These are phyloP conservation scores for Macrophomina phaseolina DNA, from an alignment of 2,329 filamentous ascomycete genomes.

Conservation along the genomic window DNA sequence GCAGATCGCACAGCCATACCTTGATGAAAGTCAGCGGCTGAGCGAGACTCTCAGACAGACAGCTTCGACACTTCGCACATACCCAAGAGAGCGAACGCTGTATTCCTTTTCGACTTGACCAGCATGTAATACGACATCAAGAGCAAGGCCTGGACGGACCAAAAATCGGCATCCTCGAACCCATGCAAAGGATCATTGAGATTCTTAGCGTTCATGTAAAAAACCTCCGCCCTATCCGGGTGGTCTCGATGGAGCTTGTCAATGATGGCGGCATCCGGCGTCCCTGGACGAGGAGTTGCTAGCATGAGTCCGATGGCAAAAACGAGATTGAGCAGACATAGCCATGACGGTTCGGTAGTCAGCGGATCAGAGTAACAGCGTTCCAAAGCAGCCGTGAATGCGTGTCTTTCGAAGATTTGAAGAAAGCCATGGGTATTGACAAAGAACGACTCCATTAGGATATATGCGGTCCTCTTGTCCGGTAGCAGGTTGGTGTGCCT, in stretches of 20 bases:
- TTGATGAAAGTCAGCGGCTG: slow-evolving; percentile 35
- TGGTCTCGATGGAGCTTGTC: slow-evolving; percentile 56
- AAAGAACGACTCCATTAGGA: slow-evolving; percentile 66
- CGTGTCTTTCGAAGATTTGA: slow-evolving; percentile 62
- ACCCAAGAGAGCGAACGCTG: slow-evolving; percentile 68
- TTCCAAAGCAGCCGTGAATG: slow-evolving; percentile 58
- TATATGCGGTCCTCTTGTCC: slow-evolving; percentile 59
- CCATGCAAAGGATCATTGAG: slow-evolving; percentile 56
- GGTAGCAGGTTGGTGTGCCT: slow-evolving; percentile 61
- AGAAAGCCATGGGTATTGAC: slow-evolving; percentile 67
- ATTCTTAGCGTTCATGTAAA: slow-evolving; percentile 65
- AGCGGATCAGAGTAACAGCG: slow-evolving; percentile 62
- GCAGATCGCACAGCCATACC: slow-evolving; percentile 69
- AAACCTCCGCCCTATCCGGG: slow-evolving; percentile 64
- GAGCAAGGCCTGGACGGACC: slow-evolving; percentile 67
- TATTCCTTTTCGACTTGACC: slow-evolving; percentile 65
- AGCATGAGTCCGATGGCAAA: slow-evolving; percentile 68
- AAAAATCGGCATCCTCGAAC: slow-evolving; percentile 68
- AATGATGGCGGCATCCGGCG: slow-evolving; percentile 57
- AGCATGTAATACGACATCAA: slow-evolving; percentile 71
- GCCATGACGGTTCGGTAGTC: slow-evolving; percentile 55
- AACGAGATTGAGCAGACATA: slow-evolving; percentile 67
- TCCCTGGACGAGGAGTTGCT: slow-evolving; percentile 59
- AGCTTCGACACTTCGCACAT: slow-evolving; percentile 30
- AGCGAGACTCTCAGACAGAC: background rate